Evolutionary conservation across 148 eudicot species (phyloP), one percentile per base, ranked within the genome.

Genomic region (Pharnaceum exiguum): DNA sequence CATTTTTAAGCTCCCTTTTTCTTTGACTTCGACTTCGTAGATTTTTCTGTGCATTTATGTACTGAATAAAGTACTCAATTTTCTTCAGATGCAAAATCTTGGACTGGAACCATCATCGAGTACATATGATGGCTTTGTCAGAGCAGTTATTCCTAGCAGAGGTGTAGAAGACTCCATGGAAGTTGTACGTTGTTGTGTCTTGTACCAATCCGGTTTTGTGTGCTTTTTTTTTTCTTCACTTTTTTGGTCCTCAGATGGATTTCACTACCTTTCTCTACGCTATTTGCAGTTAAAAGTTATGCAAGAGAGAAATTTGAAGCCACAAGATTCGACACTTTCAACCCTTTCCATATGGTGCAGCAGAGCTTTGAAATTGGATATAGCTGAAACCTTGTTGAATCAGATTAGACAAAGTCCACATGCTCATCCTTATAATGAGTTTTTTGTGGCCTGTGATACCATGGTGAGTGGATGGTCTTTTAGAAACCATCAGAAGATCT

Each of bases 41-140:
- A 31, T 37, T 37, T 60, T 33, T 55, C 25, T 60, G 30, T 57
- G 35, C 57, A 50, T 29, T 52, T 23, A 64, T 47, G 33, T 55
- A 59, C 73, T 72, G 50, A 73, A 55, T 45, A 28, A 43, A 27
- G 53, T 29, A 13, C 27, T 31, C 47, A 25, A 16, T 66, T 65
- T 68, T 72, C 57, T 68, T 45, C 73, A 91, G 96, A 88, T 93
- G 96, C 85, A 83, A 81, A 68, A 53, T 67, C 78, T 93, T 70
- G 98, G 96, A 37, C 29, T 93, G 72, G 78, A 83, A 76, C 90
- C 80, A 24, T 77, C 98, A 40, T 22, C 67, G 51, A 18, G 40
- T 62, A 75, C 83, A 53, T 85, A 75, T 66, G 75, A 83, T 68
- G 88, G 90, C 71, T 75, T 81, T 46, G 71, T 81, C 60, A 85